These are phyloP conservation scores for Spathaspora girioi DNA, from an alignment of 805 yeast species.

Conservation along the genomic window DNA sequence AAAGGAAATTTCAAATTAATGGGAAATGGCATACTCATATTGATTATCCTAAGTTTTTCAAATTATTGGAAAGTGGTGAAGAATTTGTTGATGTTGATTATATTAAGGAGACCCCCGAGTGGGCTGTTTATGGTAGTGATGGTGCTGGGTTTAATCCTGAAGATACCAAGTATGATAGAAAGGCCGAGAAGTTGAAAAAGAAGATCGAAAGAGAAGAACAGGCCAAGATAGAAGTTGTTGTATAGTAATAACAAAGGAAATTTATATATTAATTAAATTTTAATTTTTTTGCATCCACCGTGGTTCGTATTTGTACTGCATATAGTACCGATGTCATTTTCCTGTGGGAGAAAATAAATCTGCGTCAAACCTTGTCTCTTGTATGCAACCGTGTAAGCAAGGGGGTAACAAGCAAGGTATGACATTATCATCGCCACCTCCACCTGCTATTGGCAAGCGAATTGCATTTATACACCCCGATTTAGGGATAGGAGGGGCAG, in stretches of 20 bases:
- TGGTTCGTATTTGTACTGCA: neutral
- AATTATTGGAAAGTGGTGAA: slow-evolving; percentile 60
- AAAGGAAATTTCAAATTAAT: slow-evolving; percentile 62
- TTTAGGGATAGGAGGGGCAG: slow-evolving; percentile 97
- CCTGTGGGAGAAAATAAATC: neutral
- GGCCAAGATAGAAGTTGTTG: slow-evolving; percentile 6
- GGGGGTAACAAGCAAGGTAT: neutral
- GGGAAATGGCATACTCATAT: slow-evolving; percentile 88
- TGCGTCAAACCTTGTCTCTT: neutral
- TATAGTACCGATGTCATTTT: neutral
- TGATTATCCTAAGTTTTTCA: slow-evolving; percentile 73
- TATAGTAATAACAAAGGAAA: neutral
- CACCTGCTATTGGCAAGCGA: slow-evolving; percentile 21
- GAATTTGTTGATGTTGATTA: slow-evolving; percentile 79
- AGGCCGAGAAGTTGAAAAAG: slow-evolving; percentile 55
- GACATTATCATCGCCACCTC: neutral
- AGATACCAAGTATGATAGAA: slow-evolving; percentile 65
- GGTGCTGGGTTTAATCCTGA: slow-evolving; percentile 89
- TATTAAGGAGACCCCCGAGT: slow-evolving; percentile 73
- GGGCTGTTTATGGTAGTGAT: slow-evolving; percentile 88
- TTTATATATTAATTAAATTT: no score
- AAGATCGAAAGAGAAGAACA: slow-evolving; percentile 35
- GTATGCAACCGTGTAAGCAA: neutral
- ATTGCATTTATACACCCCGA: slow-evolving; percentile 94
- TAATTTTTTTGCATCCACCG: neutral